Percentiles rank a stretch among this genome's conserved stretches.
These are phyloP conservation scores for Fraxinus nigra DNA, from an alignment of 305 asterid genomes.

Conservation along the genomic window DNA sequence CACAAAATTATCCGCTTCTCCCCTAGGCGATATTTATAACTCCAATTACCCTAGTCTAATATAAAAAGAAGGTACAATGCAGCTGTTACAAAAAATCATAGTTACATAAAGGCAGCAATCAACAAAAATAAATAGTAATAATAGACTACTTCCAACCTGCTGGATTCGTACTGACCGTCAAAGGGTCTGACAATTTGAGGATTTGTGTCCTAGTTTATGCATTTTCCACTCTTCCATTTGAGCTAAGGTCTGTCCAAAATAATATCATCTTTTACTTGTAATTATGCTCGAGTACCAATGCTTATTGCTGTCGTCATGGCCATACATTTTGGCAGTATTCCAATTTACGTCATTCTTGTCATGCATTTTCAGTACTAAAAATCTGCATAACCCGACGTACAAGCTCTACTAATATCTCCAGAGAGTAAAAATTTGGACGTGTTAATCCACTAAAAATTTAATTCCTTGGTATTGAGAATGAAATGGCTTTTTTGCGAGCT, in stretches of 20 bases:
- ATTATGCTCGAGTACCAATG: background rate
- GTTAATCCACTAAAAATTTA: background rate
- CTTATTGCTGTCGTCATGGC: background rate
- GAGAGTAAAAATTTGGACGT: background rate
- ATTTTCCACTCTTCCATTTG: conserved; percentile 39
- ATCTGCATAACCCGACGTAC: background rate
- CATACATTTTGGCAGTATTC: background rate
- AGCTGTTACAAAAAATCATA: background rate
- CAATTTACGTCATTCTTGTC: background rate
- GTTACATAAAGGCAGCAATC: background rate
- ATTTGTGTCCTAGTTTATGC: conserved; percentile 9
- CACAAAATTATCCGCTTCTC: background rate
- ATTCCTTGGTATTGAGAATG: background rate
- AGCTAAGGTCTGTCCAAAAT: conserved; percentile 44
- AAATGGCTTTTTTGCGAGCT: background rate
- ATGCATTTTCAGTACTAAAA: background rate
- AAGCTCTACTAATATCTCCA: background rate
- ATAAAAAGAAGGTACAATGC: background rate
- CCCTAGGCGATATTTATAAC: background rate
- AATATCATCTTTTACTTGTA: background rate
- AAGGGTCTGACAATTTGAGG: conserved; percentile 32
- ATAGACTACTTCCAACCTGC: conserved; percentile 35
- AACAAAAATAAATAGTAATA: background rate
- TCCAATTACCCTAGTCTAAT: background rate
- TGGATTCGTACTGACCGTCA: conserved; percentile 57